Base-by-base conservation (phyloP, 306 rosid species). In the Senna tora region DNA sequence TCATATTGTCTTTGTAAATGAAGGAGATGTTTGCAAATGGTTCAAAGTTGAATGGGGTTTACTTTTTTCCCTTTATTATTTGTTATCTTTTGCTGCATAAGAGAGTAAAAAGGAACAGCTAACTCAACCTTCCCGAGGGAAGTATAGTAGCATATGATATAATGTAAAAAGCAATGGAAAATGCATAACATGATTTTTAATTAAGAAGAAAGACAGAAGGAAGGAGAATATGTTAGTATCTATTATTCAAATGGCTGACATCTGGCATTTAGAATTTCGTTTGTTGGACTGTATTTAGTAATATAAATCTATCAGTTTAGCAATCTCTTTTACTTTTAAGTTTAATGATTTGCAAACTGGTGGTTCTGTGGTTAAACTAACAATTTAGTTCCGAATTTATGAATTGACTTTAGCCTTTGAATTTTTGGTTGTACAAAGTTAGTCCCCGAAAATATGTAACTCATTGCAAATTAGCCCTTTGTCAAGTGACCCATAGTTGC, bases 261-360 rank as follows among this genome's bases (percentile, higher is more conserved):
- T 30, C 11, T 39, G 72, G 25, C 42, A 8, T 54, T 74, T 41
- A 54, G 49, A 34, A 16, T 36, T 30, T 65, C 9, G 65, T 42
- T 17, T 20, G 22, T 47, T 74, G 39, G 32, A 42, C 21, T 28
- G 28, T 20, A 25, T 52, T 28, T 54, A 65, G 36, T 64, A 53
- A 17, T 32, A 25, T 53, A 56, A 20, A 39, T 52, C 19, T 20
- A 8, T 51, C 28, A 30, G 9, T 9, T 21, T 28, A 9, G 17
- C 42, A 15, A 21, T 47, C 52, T 41, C 5, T 28, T 60, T 50
- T 46, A 49, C 66, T 38, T 9, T 7, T 76, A 39, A 33, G 25
- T 62, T 67, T 78, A 69, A 56, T 34, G 5, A 52, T 50, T 46
- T 20, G 43, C 20, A 11, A 63, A 51, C 25, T n/a, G 7, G 53